Evolutionary conservation across 2,329 filamentous ascomycete species (phyloP).

Genomic region (Hortaea sp.): DNA sequence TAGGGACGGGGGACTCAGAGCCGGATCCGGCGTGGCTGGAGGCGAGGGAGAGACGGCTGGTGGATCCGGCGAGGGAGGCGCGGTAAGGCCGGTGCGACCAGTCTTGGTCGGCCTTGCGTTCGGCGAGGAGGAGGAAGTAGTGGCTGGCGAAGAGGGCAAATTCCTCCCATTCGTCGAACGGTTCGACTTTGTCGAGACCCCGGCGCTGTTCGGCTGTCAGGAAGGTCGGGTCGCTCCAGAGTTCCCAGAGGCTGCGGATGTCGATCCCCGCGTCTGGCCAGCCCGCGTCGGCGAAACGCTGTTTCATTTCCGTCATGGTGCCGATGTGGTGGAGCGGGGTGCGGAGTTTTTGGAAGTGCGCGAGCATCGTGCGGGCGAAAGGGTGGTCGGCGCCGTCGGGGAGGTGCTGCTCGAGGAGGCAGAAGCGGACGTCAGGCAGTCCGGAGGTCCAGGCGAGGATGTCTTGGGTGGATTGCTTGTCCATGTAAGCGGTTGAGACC

Average conservation of each 20-base stretch:
- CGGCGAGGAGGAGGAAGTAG: conserved; percentile 68
- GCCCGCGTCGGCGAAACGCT: conserved; percentile 58
- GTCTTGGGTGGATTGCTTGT: conserved; percentile 58
- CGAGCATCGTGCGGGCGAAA: conserved; percentile 77
- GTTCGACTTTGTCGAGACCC: conserved; percentile 60
- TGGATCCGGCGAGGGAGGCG: conserved; percentile 11
- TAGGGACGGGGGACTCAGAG: conserved; percentile 2
- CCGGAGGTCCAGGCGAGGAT: conserved; percentile 69
- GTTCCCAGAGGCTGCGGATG: conserved; percentile 65
- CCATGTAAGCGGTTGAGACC: conserved; percentile 87
- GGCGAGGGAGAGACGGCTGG: conserved; percentile 4
- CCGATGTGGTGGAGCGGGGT: conserved; percentile 67
- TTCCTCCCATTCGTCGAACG: conserved; percentile 95
- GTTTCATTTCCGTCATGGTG: conserved; percentile 51
- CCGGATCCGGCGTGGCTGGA: background rate
- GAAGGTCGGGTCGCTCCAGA: conserved; percentile 65
- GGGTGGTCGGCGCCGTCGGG: conserved; percentile 69
- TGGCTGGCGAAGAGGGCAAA: conserved; percentile 76
- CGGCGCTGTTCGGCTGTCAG: conserved; percentile 50
- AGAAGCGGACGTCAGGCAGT: conserved; percentile 66
- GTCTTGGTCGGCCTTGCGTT: conserved; percentile 27
- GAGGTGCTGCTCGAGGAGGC: conserved; percentile 75
- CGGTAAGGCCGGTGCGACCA: conserved; percentile 13
- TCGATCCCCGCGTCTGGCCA: conserved; percentile 49
- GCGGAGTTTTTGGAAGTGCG: conserved; percentile 70